Evolutionary conservation across 2,329 filamentous ascomycete species (phyloP).

Genomic region (Ophiostoma piceae): DNA sequence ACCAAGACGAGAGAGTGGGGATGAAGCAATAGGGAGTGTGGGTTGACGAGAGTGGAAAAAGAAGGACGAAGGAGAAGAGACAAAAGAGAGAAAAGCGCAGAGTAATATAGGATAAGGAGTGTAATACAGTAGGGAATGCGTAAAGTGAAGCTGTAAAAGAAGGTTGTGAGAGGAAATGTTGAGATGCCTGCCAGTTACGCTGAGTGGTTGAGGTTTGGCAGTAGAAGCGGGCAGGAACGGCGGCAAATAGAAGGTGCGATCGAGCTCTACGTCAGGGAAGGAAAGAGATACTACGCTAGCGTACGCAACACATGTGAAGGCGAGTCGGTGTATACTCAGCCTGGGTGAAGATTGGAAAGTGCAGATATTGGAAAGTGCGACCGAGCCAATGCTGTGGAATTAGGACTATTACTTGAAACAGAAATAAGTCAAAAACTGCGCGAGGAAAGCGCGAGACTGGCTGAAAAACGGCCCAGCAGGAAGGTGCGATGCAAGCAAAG

Average conservation of each 20-base stretch:
- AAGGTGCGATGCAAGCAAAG: not conserved
- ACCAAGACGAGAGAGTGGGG: constrained; percentile 12
- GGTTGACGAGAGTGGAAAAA: constrained; percentile 9
- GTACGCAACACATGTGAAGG: not conserved
- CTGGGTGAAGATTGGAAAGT: too few relatives aligned
- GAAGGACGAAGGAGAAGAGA: not conserved
- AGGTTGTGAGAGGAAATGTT: not conserved
- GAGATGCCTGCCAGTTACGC: not conserved
- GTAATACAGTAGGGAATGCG: not conserved
- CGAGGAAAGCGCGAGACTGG: not conserved
- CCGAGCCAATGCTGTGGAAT: not conserved
- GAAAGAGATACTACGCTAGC: not conserved
- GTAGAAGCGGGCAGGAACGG: not conserved
- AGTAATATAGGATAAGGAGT: not conserved
- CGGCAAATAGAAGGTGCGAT: constrained; percentile 1
- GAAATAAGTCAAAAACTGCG: not conserved
- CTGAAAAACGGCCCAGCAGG: not conserved
- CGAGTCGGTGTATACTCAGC: not conserved
- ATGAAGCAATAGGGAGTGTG: constrained; percentile 6
- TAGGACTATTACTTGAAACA: not conserved
- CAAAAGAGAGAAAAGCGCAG: not conserved
- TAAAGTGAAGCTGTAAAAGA: not conserved
- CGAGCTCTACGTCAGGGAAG: constrained; percentile 8
- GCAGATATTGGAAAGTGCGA: not conserved
- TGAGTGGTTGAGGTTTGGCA: not conserved